Conservation (phyloP, 441 rosid genomes). For the Populus hybrid region DNA sequence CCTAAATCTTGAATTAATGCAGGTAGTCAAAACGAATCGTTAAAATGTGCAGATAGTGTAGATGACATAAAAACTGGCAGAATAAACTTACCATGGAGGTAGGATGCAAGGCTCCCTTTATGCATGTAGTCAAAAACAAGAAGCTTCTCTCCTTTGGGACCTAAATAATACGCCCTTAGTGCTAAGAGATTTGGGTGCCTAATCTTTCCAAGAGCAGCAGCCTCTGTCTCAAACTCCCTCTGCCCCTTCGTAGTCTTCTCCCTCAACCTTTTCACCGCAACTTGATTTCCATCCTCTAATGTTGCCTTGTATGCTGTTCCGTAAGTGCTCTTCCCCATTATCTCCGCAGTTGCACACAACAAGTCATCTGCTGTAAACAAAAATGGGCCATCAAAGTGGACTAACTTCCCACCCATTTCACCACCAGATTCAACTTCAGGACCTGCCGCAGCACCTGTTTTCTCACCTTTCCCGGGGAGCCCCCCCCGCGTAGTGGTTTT, state of each 20-base stretch:
- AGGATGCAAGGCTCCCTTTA: constrained; percentile 74
- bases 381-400: constrained; percentile 70
- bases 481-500: constrained; percentile 11
- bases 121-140: constrained; percentile 87
- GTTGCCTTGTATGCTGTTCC: constrained; percentile 94
- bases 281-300: constrained; percentile 83
- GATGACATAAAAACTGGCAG: background rate
- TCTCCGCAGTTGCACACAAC: too few relatives aligned
- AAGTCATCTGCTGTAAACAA: too few relatives aligned
- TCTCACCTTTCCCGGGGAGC: constrained; percentile 38
- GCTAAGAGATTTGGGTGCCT: too few relatives aligned
- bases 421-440: constrained; percentile 63
- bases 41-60: background rate
- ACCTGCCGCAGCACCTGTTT: constrained; percentile 27
- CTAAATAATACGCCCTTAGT: constrained; percentile 69
- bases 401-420: constrained; percentile 76
- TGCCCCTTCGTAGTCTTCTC: constrained; percentile 82
- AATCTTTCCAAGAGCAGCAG: constrained; percentile 30
- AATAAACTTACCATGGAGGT: constrained; percentile 65
- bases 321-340: constrained; percentile 7
- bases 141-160: constrained; percentile 95
- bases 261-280: constrained; percentile 83
- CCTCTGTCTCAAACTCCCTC: constrained; percentile 69
- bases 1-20: background rate
- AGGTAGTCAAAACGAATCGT: background rate